Conservation (phyloP, 1,284 basidiomycete genomes). For the Macrocybe sp. region DNA sequence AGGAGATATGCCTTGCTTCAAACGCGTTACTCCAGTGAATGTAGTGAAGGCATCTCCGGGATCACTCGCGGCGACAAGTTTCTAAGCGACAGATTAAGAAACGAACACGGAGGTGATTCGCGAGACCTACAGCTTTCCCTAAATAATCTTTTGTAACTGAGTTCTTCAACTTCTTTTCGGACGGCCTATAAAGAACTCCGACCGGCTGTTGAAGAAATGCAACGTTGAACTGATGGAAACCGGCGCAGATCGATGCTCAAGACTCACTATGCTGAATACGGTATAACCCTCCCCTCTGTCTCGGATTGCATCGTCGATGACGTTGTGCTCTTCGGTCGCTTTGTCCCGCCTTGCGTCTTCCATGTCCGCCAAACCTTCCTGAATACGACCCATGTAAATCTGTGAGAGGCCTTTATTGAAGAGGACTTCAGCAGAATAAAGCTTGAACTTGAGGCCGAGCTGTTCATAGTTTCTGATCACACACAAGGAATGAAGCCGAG, state of each 20-base stretch:
- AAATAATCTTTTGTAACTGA: slow-evolving; percentile 80
- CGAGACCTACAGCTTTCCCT: slow-evolving; percentile 71
- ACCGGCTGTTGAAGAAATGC: slow-evolving; percentile 50
- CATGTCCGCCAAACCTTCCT: slow-evolving; percentile 69
- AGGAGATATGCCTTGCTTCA: slow-evolving; percentile 66
- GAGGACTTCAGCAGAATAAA: slow-evolving; percentile 81
- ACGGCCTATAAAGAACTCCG: slow-evolving; percentile 82
- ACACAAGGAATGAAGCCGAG: slow-evolving; percentile 20
- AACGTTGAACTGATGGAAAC: slow-evolving; percentile 6
- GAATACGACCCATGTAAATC: slow-evolving; percentile 55
- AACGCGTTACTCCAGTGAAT: slow-evolving; percentile 71
- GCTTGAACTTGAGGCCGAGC: slow-evolving; percentile 82
- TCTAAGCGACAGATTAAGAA: slow-evolving; percentile 33
- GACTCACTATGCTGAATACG: slow-evolving; percentile 79
- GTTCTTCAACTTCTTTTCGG: slow-evolving; percentile 84
- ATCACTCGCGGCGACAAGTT: slow-evolving; percentile 75
- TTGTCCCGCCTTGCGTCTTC: slow-evolving; percentile 66
- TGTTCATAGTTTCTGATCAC: slow-evolving; percentile 74
- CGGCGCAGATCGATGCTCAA: too few species aligned
- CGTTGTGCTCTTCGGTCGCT: slow-evolving; percentile 75
- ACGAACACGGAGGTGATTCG: not conserved
- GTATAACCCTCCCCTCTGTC: slow-evolving; percentile 78
- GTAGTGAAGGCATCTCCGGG: slow-evolving; percentile 68
- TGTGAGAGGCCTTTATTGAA: slow-evolving; percentile 80
- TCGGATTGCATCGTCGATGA: slow-evolving; percentile 84